Evolutionary conservation across 495 filamentous ascomycete species (phyloP), one percentile per base, ranked within the genome.

Genomic region (Penicillium coffeae): DNA sequence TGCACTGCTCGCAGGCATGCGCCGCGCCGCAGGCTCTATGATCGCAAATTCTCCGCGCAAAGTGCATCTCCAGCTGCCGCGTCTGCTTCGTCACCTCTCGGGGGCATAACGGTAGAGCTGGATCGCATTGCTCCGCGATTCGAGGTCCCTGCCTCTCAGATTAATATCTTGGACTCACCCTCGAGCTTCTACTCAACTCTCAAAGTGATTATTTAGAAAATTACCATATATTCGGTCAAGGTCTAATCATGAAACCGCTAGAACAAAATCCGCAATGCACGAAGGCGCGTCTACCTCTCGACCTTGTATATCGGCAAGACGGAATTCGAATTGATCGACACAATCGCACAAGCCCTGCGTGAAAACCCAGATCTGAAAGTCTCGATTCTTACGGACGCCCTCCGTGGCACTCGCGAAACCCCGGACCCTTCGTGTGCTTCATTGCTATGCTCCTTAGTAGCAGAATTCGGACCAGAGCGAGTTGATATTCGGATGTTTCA

Each of bases 401-500:
- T 99, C 9, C 83, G 93, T 42, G 93, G 93, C 13, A 97, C 93
- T 25, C 82, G 93, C 53, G 94, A 97, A 69, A 81, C 87, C 0
- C 93, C 93, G 8, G 69, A 92, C 8, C 76, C 90, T 30, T 96
- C 91, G 54, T 91, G 85, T 69, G 94, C 94, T 14, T 96, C 90
- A 14, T 76, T 99, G 4, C 77, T 99, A 13, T 85, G 84, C 2
- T 83, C 91, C 3, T 72, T 99, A 21, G 73, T 95, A 9, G 68
- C 74, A 14, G 87, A 95, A 56, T 91, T 95, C 69, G 93, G 92
- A 1, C 60, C 84, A 18, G 83, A 88, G 1, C 78, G 91, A n/a
- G 88, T 97, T 36, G 89, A 97, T 53, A 82, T 99, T 52, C 85
- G 90, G 41, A 90, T 97, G 89, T 97, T 90, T 65, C 93, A 99